Evolutionary conservation across 202 grass and related monocot genomes (phyloP).

Genomic region (Dendrocalamus latiflorus): DNA sequence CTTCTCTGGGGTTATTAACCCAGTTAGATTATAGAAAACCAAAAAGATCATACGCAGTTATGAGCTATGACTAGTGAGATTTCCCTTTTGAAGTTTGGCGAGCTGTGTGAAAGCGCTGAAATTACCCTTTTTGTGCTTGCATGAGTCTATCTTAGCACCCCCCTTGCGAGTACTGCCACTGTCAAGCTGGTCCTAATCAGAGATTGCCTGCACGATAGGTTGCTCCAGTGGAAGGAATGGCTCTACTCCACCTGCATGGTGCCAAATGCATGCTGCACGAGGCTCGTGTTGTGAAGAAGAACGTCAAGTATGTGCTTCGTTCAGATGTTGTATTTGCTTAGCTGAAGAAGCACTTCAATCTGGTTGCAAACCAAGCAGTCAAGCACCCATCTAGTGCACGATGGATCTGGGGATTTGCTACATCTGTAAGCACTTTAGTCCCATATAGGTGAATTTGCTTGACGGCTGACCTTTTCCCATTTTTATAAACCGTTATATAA

Average conservation of each 20-base stretch:
- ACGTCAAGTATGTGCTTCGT: constrained; percentile 74
- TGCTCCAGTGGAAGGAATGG: constrained; percentile 72
- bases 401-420: neutral
- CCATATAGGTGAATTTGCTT: neutral
- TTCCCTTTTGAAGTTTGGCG: neutral
- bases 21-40: neutral
- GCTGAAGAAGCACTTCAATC: neutral
- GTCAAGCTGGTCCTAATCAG: neutral
- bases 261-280: constrained; percentile 93
- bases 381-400: neutral
- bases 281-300: constrained; percentile 72
- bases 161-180: neutral
- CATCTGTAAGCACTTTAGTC: neutral
- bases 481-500: neutral
- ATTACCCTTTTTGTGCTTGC: neutral
- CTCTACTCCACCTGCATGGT: constrained; percentile 84
- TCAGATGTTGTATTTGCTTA: constrained; percentile 84
- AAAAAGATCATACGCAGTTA: neutral
- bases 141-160: neutral
- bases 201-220: constrained; percentile 42
- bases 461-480: neutral
- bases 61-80: neutral
- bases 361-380: neutral
- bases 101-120: neutral
- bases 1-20: neutral